Conservation (phyloP, 495 filamentous ascomycete species). For the Aspergillus coremiiformis region DNA sequence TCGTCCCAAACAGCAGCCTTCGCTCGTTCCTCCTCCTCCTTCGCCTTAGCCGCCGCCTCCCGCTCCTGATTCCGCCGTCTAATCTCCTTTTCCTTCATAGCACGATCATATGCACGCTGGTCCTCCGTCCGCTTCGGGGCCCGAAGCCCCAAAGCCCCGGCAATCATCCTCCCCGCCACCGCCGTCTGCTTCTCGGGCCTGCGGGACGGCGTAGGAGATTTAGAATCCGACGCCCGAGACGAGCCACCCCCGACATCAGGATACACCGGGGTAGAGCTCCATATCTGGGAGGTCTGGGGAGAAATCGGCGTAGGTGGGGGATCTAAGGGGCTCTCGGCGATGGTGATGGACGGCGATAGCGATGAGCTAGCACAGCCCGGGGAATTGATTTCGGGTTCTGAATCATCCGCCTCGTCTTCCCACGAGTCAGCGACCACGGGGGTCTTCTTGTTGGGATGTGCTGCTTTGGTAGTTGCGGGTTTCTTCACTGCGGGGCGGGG, state of each 20-base stretch:
- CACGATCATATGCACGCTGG: slow-evolving; percentile 77
- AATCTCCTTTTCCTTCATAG: slow-evolving; percentile 77
- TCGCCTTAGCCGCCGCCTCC: slow-evolving; percentile 53
- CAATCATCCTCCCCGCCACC: slow-evolving; percentile 84
- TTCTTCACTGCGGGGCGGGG: slow-evolving; percentile 19
- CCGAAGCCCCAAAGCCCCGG: slow-evolving; percentile 74
- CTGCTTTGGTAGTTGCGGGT: slow-evolving; percentile 3
- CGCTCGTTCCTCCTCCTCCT: slow-evolving; percentile 61
- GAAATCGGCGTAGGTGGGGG: slow-evolving; percentile 57
- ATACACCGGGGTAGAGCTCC: slow-evolving; percentile 8
- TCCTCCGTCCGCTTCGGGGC: slow-evolving; percentile 80
- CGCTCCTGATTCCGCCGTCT: slow-evolving; percentile 66
- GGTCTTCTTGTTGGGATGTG: slow-evolving; percentile 35
- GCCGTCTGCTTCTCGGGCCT: slow-evolving; percentile 90
- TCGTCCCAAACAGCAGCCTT: slow-evolving; percentile 79
- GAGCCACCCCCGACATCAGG: background rate
- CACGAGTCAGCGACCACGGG: slow-evolving; percentile 67
- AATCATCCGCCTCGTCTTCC: slow-evolving; percentile 62
- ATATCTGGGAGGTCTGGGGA: slow-evolving; percentile 32
- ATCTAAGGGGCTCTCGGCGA: slow-evolving; percentile 39
- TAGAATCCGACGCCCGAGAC: slow-evolving; percentile 1
- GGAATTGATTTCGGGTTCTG: slow-evolving; percentile 30
- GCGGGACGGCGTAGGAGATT: slow-evolving; percentile 17
- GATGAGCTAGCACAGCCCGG: slow-evolving; percentile 11
- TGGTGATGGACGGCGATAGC: slow-evolving; percentile 28